These are phyloP conservation scores for Mycogone perniciosa DNA, from an alignment of 2,329 filamentous ascomycete species.

Conservation along the genomic window DNA sequence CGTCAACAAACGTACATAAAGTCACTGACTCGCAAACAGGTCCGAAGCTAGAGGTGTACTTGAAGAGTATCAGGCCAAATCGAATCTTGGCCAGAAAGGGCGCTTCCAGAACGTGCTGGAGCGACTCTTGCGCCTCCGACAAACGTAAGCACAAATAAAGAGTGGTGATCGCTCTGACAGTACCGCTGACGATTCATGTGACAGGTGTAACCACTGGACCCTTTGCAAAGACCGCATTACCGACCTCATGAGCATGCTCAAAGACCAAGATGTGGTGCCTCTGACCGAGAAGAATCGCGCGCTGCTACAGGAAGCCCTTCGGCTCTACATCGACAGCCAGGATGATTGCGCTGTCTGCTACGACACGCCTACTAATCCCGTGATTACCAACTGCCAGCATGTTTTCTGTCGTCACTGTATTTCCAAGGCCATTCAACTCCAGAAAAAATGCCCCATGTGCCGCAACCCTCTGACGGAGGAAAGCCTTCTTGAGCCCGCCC, in stretches of 20 bases:
- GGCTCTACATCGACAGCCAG: slow-evolving; percentile 69
- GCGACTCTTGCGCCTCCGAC: slow-evolving; percentile 72
- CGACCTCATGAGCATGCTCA: slow-evolving; percentile 63
- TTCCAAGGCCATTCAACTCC: slow-evolving; percentile 62
- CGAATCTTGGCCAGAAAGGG: slow-evolving; percentile 37
- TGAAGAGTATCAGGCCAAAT: slow-evolving; percentile 48
- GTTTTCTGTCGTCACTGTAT: slow-evolving; percentile 72
- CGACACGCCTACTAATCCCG: slow-evolving; percentile 61
- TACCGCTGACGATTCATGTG: background rate
- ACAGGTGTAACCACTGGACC: slow-evolving; percentile 77
- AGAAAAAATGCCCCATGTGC: slow-evolving; percentile 81
- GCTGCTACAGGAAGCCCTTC: slow-evolving; percentile 68
- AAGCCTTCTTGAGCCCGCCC: slow-evolving; percentile 58
- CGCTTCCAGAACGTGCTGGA: slow-evolving; percentile 73
- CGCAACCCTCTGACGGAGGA: slow-evolving; percentile 59
- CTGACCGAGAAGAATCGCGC: slow-evolving; percentile 66
- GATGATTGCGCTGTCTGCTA: slow-evolving; percentile 82
- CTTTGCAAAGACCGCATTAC: slow-evolving; percentile 70
- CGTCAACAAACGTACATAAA: fast-evolving
- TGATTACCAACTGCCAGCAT: slow-evolving; percentile 83
- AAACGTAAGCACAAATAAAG: slow-evolving; percentile 44
- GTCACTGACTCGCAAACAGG: slow-evolving; percentile 29
- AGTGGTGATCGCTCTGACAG: background rate
- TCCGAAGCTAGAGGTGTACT: slow-evolving; percentile 69
- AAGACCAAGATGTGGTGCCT: slow-evolving; percentile 59